Evolutionary conservation across 1,284 basidiomycete species (phyloP), one percentile per base, ranked within the genome.

Genomic region (Phylloboletellus chloephorus): DNA sequence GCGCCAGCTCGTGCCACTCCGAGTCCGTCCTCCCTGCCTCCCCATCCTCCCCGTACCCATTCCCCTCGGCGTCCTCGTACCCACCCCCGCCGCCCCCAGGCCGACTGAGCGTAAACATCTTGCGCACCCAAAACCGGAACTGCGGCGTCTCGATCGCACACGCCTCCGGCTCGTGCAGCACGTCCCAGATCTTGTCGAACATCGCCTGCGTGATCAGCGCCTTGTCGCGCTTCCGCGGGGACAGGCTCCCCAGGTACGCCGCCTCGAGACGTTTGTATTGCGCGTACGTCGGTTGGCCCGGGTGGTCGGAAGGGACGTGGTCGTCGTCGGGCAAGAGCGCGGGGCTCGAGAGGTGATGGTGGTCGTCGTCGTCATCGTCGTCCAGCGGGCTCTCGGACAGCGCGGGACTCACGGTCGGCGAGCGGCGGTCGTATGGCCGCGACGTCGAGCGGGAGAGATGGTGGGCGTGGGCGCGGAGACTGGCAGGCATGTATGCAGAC

Each of bases 91-190:
- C 21, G n/a, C 10, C 32, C 23, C 20, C 31, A 2, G 66, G 59
- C 37, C 66, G 61, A 35, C 69, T 71, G 5, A 85, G 54, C 35
- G 64, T 65, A 57, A 88, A 87, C 76, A 80, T 87, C 67, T 83
- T 85, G 52, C 82, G 77, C 5, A 79, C 84, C 85, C 86, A 88
- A 63, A 79, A 86, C 33, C 82, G 75, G 58, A 88, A 88, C 51
- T 82, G 79, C 1, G 80, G 68, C 4, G 72, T 77, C 48, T 74
- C 72, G 34, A 67, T 51, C 30, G 49, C 58, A 33, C 48, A 69
- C 20, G 65, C 58, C 4, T 72, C 65, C 13, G 72, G 68, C 41
- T 71, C 64, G 29, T 74, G 69, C 12, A 88, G 66, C 19, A 80
- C 74, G 48, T 75, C 71, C 72, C 80, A 78, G 60, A 87, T 78